A percentile compares a stretch with the other conserved stretches of the same genome.
phyloP scores from a whole-genome alignment of 768 basidiomycete genomes.

The Rhizopogon roseolus region DNA sequence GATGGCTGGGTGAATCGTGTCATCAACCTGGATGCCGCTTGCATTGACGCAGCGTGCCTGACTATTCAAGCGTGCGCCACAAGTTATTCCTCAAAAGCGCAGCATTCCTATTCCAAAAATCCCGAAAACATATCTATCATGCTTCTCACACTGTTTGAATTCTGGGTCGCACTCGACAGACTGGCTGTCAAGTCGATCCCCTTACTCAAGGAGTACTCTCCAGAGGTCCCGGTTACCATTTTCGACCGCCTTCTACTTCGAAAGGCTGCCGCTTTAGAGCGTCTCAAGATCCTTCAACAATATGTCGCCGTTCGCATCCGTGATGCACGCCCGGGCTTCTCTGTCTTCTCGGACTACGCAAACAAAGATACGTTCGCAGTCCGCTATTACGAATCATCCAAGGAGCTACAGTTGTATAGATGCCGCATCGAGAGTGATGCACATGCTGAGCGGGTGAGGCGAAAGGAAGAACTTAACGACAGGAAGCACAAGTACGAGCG shows the following conservation, averaged over 20 bases:
- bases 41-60: constrained; percentile 17
- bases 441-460: constrained; percentile 8
- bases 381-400: constrained; percentile 25
- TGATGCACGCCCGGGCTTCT: constrained; percentile 8
- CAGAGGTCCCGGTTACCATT: constrained; percentile 34
- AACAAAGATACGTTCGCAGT: constrained; percentile 24
- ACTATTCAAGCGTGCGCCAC: constrained; percentile 22
- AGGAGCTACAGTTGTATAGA: constrained; percentile 16
- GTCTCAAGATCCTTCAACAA: constrained; percentile 20
- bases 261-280: constrained; percentile 19
- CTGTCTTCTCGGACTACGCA: constrained; percentile 28
- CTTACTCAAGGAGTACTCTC: constrained; percentile 38
- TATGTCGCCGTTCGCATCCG: constrained; percentile 29
- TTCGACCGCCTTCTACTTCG: constrained; percentile 40
- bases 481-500: constrained; percentile 13
- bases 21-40: constrained; percentile 6
- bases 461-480: constrained; percentile 20
- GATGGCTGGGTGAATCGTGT: constrained; percentile 27
- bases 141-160: constrained; percentile 39
- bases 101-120: constrained; percentile 23
- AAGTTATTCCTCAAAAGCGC: constrained; percentile 22
- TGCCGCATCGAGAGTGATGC: constrained; percentile 25
- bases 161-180: constrained; percentile 46
- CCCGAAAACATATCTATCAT: constrained; percentile 35
- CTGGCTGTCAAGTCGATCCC: constrained; percentile 29